Evolutionary conservation across 1,284 basidiomycete species (phyloP), one percentile per base, ranked within the genome.

Genomic region (Caloboletus inedulis): DNA sequence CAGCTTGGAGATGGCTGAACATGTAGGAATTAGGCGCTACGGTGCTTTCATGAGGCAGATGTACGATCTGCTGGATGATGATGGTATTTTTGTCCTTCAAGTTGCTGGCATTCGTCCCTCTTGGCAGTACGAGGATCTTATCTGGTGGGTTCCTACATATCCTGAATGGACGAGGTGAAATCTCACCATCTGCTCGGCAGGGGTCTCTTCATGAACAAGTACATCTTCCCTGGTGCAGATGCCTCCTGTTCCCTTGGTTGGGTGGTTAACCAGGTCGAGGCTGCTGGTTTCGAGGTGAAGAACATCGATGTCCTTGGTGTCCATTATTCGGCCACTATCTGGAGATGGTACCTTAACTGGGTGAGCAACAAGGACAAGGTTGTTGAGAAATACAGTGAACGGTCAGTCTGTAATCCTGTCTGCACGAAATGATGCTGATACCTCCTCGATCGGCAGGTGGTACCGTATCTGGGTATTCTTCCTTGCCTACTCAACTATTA

Each of bases 81-180:
- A 98, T 62, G 96, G 96, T 47, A 82, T 89, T 59, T 90, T 99
- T 64, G 89, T 98, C 51, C 84, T 97, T 76, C 97, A 99, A 75
- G 96, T 99, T 25, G 92, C 96, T 49, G 96, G 96, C 60, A 78
- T 98, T 60, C 87, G 96, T 42, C 94, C 94, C 8, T 72, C 79
- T 39, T 99, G 96, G 97, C 97, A 99, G 71, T 98, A 89, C 63
- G 96, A 98, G 77, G 96, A 99, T 71, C 84, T 99, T 58, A 87
- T 94, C 69, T 99, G 96, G 95, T 81, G 63, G 61, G 68, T 59
- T 29, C 6, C 0, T 7, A 31, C 16, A 37, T 18, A 49, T n/a
- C 8, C 25, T 48, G 4, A 49, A 8, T 13, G 8, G 27, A n/a
- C 3, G 23, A 51, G 3, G 30, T 35, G n/a, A 19, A 47, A 25